Percentiles rank a stretch among this genome's conserved stretches.
phyloP scores from a whole-genome alignment of 2,329 filamentous ascomycete genomes.

The Fusarium floridanum region DNA sequence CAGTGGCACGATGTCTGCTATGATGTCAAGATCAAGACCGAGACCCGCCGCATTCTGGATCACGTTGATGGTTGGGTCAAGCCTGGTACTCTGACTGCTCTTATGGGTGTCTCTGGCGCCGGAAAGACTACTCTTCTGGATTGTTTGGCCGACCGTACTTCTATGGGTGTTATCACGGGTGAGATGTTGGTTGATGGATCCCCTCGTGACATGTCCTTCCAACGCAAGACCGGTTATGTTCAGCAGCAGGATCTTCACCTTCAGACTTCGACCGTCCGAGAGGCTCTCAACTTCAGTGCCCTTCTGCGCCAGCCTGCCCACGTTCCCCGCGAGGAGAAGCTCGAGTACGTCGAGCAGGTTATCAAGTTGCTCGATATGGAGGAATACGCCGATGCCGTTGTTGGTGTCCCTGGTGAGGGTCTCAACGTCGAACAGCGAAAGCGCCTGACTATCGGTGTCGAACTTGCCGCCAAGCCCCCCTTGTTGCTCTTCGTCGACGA shows the following conservation, averaged over 20 bases:
- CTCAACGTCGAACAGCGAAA: constrained; percentile 79
- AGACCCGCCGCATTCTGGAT: constrained; percentile 81
- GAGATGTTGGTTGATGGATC: constrained; percentile 79
- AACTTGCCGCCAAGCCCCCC: constrained; percentile 91
- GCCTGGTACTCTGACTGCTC: constrained; percentile 87
- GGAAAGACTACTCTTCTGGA: constrained; percentile 94
- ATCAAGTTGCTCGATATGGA: constrained; percentile 93
- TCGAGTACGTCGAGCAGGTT: constrained; percentile 89
- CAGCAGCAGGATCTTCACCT: constrained; percentile 94
- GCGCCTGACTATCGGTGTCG: constrained; percentile 94
- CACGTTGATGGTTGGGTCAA: constrained; percentile 95
- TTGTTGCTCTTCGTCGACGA: constrained; percentile 94
- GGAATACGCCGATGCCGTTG: constrained; percentile 88
- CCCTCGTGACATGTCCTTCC: constrained; percentile 83
- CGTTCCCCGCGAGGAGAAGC: constrained; percentile 80
- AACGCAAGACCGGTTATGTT: constrained; percentile 91
- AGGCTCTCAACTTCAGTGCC: constrained; percentile 89
- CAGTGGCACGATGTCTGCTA: constrained; percentile 89
- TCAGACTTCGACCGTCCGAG: constrained; percentile 85
- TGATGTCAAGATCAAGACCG: constrained; percentile 81
- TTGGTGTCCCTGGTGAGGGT: constrained; percentile 91
- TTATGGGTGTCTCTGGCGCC: constrained; percentile 94
- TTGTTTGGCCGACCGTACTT: constrained; percentile 85
- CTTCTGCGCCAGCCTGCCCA: constrained; percentile 84
- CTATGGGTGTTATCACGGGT: constrained; percentile 89